These are phyloP conservation scores for Oenanthe javanica DNA, from an alignment of 140 eudicot species.

Conservation along the genomic window DNA sequence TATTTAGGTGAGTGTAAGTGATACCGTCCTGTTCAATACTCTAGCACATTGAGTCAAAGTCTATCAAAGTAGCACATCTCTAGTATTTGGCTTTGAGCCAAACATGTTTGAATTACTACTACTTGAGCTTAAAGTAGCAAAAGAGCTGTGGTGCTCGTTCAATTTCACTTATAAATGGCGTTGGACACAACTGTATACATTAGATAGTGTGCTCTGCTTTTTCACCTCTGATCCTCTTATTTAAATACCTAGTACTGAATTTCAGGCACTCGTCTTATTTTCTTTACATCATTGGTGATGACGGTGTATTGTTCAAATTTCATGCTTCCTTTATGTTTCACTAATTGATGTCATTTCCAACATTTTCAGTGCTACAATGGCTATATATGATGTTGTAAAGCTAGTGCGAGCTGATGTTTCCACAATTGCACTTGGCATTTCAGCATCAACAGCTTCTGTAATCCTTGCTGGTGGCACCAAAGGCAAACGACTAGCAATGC, in stretches of 20 bases:
- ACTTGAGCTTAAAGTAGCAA: not conserved
- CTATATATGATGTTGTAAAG: conserved; percentile 62
- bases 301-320: not conserved
- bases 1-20: not conserved
- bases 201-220: not conserved
- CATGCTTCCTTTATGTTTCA: not conserved
- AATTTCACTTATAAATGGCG: not conserved
- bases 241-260: not conserved
- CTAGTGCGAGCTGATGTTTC: conserved; percentile 67
- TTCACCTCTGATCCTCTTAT: not conserved
- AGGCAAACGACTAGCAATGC: too few relatives aligned
- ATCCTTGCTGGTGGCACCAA: too few relatives aligned
- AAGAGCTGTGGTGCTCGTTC: not conserved
- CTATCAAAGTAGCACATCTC: not conserved
- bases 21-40: not conserved
- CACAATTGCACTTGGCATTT: too few relatives aligned
- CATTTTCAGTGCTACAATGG: conserved; percentile 72
- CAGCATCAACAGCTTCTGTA: too few relatives aligned
- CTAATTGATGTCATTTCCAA: not conserved
- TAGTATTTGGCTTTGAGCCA: not conserved
- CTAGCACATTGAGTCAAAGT: not conserved
- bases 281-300: not conserved
- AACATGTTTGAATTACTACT: not conserved
- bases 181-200: not conserved
- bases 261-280: not conserved